A percentile compares a stretch with the other conserved stretches of the same genome.
Conservation (phyloP, 2,329 filamentous ascomycete genomes). For the Pseudogymnoascus sp. region DNA sequence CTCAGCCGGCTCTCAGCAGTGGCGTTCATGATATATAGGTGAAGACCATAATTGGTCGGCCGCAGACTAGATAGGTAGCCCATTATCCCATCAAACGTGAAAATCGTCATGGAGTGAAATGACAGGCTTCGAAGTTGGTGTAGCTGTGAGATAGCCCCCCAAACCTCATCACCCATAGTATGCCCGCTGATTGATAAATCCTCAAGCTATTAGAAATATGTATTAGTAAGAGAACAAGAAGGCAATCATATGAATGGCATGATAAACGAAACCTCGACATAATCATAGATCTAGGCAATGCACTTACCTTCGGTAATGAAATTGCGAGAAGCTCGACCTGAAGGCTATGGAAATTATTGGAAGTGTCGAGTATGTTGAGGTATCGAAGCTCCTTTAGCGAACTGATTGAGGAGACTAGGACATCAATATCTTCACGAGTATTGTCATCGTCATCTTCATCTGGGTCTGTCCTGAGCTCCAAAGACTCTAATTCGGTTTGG, state of each 20-base stretch:
- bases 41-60: slow-evolving; percentile 26
- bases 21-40: slow-evolving; percentile 27
- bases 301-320: slow-evolving; percentile 28
- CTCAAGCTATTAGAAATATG: slow-evolving; percentile 34
- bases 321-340: slow-evolving; percentile 41
- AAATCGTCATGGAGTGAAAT: slow-evolving; percentile 46
- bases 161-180: slow-evolving; percentile 41
- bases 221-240: not conserved
- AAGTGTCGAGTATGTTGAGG: slow-evolving; percentile 43
- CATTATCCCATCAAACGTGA: slow-evolving; percentile 43
- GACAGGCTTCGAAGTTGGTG: slow-evolving; percentile 41
- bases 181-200: slow-evolving; percentile 48
- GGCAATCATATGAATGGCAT: not conserved
- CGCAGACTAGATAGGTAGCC: slow-evolving; percentile 32
- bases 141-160: slow-evolving; percentile 36
- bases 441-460: slow-evolving; percentile 28
- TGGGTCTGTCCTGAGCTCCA: slow-evolving; percentile 38
- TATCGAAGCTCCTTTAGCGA: slow-evolving; percentile 42
- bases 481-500: slow-evolving; percentile 38
- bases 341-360: slow-evolving; percentile 39
- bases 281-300: not conserved
- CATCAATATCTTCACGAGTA: slow-evolving; percentile 38
- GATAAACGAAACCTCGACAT: not conserved
- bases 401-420: slow-evolving; percentile 42
- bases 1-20: slow-evolving; percentile 22